These are phyloP conservation scores for Penicillium subrubescens DNA, from an alignment of 495 filamentous ascomycete species.

Conservation along the genomic window DNA sequence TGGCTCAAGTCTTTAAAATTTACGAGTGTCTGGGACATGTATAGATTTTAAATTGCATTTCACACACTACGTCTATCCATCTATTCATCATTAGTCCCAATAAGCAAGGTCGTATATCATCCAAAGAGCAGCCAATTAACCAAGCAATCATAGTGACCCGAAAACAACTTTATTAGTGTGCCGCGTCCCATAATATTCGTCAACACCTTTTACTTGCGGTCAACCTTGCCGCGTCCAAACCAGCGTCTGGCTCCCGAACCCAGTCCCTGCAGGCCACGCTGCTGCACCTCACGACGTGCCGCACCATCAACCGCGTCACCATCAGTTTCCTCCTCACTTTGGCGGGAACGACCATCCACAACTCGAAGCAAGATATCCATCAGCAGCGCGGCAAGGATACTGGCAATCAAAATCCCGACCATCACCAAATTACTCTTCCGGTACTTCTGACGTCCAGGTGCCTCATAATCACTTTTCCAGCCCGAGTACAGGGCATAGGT, in stretches of 20 bases:
- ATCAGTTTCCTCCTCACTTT: slow-evolving; percentile 39
- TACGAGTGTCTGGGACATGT: not conserved
- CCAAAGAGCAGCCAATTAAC: not conserved
- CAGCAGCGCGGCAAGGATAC: slow-evolving; percentile 67
- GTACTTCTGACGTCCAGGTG: slow-evolving; percentile 68
- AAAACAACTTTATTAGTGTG: not conserved
- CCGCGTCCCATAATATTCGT: not conserved
- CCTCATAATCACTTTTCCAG: slow-evolving; percentile 71
- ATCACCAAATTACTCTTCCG: slow-evolving; percentile 83
- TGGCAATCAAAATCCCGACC: slow-evolving; percentile 80
- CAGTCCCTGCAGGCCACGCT: slow-evolving; percentile 68
- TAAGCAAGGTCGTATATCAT: not conserved
- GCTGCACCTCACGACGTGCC: slow-evolving; percentile 64
- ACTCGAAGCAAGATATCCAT: slow-evolving; percentile 69
- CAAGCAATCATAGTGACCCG: not conserved
- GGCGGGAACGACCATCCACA: slow-evolving; percentile 57
- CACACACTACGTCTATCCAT: not conserved
- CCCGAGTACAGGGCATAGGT: slow-evolving; percentile 89
- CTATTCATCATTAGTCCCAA: not conserved
- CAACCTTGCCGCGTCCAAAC: slow-evolving; percentile 6
- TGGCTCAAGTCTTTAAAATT: not conserved
- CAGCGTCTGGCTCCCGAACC: slow-evolving; percentile 27
- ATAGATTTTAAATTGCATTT: not conserved
- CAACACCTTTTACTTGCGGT: not conserved
- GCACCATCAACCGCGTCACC: slow-evolving; percentile 67